phyloP scores from a whole-genome alignment of 1,284 basidiomycete species.

The Ceratobasidium sp. region DNA sequence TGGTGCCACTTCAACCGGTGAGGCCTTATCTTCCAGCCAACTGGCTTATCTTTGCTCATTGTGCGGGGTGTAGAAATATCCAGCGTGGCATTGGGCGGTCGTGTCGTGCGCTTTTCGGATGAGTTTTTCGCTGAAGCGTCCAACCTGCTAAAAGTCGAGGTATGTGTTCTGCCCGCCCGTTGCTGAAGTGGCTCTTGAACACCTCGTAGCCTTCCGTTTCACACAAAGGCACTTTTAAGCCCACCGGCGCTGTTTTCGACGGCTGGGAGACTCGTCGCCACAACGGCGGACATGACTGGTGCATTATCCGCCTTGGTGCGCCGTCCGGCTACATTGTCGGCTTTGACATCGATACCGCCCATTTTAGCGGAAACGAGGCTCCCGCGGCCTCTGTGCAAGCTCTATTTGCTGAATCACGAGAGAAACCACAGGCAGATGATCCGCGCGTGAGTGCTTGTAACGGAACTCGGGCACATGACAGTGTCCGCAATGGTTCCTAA shows the following conservation, averaged over 20 bases:
- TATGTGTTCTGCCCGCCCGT: constrained; percentile 50
- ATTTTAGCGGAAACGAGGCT: constrained; percentile 96
- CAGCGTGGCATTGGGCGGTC: constrained; percentile 81
- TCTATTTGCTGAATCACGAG: constrained; percentile 54
- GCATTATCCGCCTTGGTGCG: constrained; percentile 87
- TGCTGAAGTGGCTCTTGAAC: background rate
- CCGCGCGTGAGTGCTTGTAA: constrained; percentile 56
- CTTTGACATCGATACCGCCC: constrained; percentile 94
- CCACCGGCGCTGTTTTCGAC: constrained; percentile 92
- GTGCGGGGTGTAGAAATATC: constrained; percentile 74
- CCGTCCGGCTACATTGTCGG: constrained; percentile 74
- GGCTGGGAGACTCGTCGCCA: constrained; percentile 96
- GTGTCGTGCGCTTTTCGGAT: constrained; percentile 81
- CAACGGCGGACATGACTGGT: constrained; percentile 91
- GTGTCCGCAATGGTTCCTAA: background rate
- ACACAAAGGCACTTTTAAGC: constrained; percentile 93
- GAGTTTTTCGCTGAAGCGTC: constrained; percentile 93
- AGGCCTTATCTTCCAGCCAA: constrained; percentile 38
- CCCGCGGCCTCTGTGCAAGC: constrained; percentile 79
- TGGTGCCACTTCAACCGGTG: constrained; percentile 65
- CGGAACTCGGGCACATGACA: constrained; percentile 53
- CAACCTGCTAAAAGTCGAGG: constrained; percentile 84
- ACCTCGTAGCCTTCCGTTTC: constrained; percentile 72
- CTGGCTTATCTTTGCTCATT: constrained; percentile 2
- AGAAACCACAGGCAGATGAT: constrained; percentile 46